Conservation (phyloP, 768 basidiomycete species). For the Agaricus subrufescens region DNA sequence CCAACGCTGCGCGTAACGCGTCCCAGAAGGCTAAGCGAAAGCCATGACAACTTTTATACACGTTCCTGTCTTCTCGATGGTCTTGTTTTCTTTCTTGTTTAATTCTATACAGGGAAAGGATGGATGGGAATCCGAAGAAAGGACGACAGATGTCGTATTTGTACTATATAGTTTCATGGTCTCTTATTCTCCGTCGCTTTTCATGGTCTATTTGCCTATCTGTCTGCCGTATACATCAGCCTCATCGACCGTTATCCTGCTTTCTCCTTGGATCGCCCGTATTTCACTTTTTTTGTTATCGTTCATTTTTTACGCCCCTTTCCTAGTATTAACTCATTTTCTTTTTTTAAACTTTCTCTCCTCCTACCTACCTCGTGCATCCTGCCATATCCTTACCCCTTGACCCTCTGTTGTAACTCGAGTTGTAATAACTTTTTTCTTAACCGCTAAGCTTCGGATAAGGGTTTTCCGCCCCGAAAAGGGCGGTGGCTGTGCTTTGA, state of each 20-base stretch:
- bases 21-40: slow-evolving; percentile 7
- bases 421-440: slow-evolving; percentile 1
- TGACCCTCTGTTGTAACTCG: slow-evolving; percentile 9
- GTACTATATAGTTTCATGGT: slow-evolving; percentile 2
- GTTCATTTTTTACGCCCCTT: not conserved
- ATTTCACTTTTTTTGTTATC: not conserved
- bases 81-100: slow-evolving; percentile 6
- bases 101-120: slow-evolving; percentile 7
- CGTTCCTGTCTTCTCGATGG: not conserved
- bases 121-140: slow-evolving; percentile 10
- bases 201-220: not conserved
- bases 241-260: not conserved
- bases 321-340: slow-evolving; percentile 1
- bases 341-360: not conserved
- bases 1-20: not conserved
- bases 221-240: slow-evolving; percentile 2
- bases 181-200: not conserved
- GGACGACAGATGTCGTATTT: slow-evolving; percentile 3
- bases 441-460: not conserved
- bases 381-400: not conserved
- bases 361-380: not conserved
- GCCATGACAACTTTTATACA: not conserved
- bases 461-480: not conserved
- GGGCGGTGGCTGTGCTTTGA: slow-evolving; percentile 7
- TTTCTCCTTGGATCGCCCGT: slow-evolving; percentile 2